These are phyloP conservation scores for Henckelia pumila DNA, from an alignment of 257 asterid species.

Conservation along the genomic window DNA sequence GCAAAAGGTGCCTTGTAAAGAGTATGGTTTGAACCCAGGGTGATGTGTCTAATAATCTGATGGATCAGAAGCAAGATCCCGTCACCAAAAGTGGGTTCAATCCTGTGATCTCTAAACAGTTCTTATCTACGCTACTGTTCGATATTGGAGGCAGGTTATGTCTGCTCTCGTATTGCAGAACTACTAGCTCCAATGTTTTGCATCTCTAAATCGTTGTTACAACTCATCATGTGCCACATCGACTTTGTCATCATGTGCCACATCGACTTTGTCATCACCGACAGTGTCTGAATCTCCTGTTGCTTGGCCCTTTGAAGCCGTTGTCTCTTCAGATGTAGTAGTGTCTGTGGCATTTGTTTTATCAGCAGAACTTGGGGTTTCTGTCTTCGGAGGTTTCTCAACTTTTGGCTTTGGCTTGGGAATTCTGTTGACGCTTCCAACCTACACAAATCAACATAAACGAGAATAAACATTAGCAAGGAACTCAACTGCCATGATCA, in stretches of 20 bases:
- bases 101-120: conserved; percentile 24
- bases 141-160: conserved; percentile 18
- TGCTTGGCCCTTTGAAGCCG: conserved; percentile 46
- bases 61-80: conserved; percentile 27
- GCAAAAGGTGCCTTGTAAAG: conserved; percentile 15
- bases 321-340: conserved; percentile 45
- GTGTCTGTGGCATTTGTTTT: conserved; percentile 40
- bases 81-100: conserved; percentile 45
- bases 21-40: conserved; percentile 20
- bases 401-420: conserved; percentile 95
- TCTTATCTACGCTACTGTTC: conserved; percentile 26
- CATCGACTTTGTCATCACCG: conserved; percentile 34
- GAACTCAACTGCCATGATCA: background rate
- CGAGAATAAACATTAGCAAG: background rate
- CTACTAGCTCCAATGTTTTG: conserved; percentile 23
- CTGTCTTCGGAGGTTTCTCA: conserved; percentile 69
- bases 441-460: conserved; percentile 38
- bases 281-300: conserved; percentile 38
- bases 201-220: conserved; percentile 34
- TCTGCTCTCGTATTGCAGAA: conserved; percentile 24
- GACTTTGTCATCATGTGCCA: conserved; percentile 41
- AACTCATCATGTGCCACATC: conserved; percentile 72
- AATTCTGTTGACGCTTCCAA: conserved; percentile 65
- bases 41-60: conserved; percentile 13
- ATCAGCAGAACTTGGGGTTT: conserved; percentile 41